Conservation (phyloP, 768 basidiomycete genomes). For the Auricularia sp. region DNA sequence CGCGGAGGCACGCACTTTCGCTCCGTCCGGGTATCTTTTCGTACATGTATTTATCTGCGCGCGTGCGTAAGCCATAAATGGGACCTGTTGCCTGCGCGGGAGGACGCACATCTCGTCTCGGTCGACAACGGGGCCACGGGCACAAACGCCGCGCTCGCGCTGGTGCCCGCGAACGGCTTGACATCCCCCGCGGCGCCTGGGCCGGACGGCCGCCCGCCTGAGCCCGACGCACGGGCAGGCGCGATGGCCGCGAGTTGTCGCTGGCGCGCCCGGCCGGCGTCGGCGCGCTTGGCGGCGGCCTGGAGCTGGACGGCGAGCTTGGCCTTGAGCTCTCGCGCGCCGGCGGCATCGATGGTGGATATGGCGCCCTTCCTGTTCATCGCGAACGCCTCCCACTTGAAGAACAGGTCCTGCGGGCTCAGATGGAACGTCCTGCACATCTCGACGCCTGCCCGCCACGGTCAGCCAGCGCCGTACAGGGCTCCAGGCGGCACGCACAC, state of each 20-base stretch:
- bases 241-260: no score
- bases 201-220: no score
- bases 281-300: slow-evolving; percentile 13
- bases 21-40: slow-evolving; percentile 80
- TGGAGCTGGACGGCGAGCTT: slow-evolving; percentile 23
- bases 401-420: slow-evolving; percentile 27
- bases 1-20: slow-evolving; percentile 45
- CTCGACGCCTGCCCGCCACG: slow-evolving; percentile 23
- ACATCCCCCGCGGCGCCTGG: background rate
- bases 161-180: background rate
- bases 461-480: background rate
- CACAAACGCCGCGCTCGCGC: background rate
- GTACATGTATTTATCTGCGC: slow-evolving; percentile 83
- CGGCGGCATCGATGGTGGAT: slow-evolving; percentile 4
- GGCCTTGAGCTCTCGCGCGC: slow-evolving; percentile 16
- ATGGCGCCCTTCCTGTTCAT: slow-evolving; percentile 8
- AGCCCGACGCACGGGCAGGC: no score
- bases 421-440: slow-evolving; percentile 31
- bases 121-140: background rate
- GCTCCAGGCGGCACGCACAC: slow-evolving; percentile 3
- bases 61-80: background rate
- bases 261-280: no score
- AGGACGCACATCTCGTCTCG: background rate
- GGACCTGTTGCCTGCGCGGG: background rate
- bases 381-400: slow-evolving; percentile 35